A percentile compares a stretch with the other conserved stretches of the same genome.
Evolutionary conservation across 139 green algal species (phyloP).

Genomic region (Chlorella sp.): DNA sequence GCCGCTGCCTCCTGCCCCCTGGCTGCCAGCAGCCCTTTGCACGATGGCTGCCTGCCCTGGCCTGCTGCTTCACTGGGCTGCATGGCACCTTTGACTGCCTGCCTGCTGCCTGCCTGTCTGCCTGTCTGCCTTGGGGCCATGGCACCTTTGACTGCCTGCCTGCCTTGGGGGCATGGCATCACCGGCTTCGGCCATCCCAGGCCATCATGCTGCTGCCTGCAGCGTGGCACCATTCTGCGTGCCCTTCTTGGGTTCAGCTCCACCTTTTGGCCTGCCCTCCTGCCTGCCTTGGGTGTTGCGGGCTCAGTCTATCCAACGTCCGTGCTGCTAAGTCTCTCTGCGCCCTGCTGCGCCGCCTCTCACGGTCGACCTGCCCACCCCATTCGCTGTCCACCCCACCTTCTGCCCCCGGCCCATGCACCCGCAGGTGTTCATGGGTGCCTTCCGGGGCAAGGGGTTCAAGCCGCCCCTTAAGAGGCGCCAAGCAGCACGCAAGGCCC

Average conservation of each 20-base stretch:
- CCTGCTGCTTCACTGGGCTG: neutral
- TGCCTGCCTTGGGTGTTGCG: neutral
- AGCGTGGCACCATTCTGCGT: no score
- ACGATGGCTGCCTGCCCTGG: neutral
- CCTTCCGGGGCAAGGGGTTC: constrained; percentile 56
- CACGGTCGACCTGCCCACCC: neutral
- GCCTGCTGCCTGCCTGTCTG: neutral
- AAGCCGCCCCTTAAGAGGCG: constrained; percentile 48
- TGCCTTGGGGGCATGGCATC: no score
- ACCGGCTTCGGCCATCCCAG: no score
- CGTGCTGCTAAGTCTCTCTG: neutral
- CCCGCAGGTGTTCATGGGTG: constrained; percentile 57
- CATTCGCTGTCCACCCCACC: no score
- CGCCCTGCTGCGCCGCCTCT: neutral
- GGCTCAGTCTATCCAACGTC: neutral
- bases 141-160: no score
- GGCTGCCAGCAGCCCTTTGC: neutral
- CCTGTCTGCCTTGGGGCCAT: neutral
- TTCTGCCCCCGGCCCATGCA: neutral
- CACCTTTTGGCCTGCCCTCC: no score
- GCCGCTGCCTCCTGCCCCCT: neutral
- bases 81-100: neutral
- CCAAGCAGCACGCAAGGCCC: constrained; percentile 7
- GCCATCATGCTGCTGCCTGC: no score
- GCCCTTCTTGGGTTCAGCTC: no score